phyloP scores from a whole-genome alignment of 1,284 basidiomycete species.

The Apiotrichum sp. region DNA sequence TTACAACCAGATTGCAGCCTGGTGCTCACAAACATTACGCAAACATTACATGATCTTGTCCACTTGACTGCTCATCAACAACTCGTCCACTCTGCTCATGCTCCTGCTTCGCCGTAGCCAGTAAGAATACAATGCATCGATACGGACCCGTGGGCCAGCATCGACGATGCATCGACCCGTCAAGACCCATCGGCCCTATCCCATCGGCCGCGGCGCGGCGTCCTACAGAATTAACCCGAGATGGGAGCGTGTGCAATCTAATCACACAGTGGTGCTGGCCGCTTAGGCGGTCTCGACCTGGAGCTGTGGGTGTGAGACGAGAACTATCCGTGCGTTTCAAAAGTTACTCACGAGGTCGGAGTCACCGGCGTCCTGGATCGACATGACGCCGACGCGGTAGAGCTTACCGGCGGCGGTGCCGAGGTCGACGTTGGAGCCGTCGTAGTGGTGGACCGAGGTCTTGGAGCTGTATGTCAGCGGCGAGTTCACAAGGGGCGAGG shows the following conservation, averaged over 20 bases:
- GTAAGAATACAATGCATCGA: constrained; percentile 38
- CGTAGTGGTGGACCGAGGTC: constrained; percentile 94
- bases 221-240: neutral
- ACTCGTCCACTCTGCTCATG: too few relatives aligned
- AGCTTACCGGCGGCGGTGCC: constrained; percentile 99
- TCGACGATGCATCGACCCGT: constrained; percentile 10
- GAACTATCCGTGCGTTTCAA: neutral
- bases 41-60: too few relatives aligned
- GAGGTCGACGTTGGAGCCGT: constrained; percentile 94
- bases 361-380: constrained; percentile 93
- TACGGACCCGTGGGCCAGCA: neutral
- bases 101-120: too few relatives aligned
- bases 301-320: constrained; percentile 21
- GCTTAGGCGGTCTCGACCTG: constrained; percentile 37
- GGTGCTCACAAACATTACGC: too few relatives aligned
- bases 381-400: constrained; percentile 99
- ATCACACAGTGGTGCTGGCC: neutral
- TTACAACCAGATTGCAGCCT: too few relatives aligned
- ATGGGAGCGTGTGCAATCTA: neutral
- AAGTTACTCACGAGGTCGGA: constrained; percentile 67
- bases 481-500: neutral
- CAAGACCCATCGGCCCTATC: neutral
- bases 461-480: constrained; percentile 56
- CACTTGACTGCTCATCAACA: too few relatives aligned
- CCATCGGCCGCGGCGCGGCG: neutral